Conservation (phyloP, 306 rosid species). For the Bauhinia variegata region DNA sequence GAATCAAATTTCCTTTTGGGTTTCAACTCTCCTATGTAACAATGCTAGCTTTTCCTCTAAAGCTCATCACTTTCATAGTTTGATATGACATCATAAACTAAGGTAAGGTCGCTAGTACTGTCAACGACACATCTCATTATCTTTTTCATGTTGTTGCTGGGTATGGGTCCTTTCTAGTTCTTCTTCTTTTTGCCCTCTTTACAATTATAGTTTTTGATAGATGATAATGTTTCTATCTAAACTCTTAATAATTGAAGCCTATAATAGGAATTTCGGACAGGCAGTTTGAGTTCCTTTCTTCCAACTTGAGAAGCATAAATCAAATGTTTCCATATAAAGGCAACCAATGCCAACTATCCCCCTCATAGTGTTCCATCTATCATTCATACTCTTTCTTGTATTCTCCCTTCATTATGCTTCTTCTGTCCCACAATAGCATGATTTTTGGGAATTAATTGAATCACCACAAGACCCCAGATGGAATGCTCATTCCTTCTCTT, state of each 20-base stretch:
- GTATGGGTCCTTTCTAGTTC: slow-evolving; percentile 32
- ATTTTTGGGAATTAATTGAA: slow-evolving; percentile 11
- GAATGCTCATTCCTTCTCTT: not conserved
- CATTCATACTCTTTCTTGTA: slow-evolving; percentile 18
- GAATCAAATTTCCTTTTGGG: slow-evolving; percentile 8
- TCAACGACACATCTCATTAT: slow-evolving; percentile 31
- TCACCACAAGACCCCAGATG: slow-evolving; percentile 21
- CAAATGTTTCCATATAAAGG: slow-evolving; percentile 22
- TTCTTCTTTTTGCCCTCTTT: not conserved
- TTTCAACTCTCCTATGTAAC: slow-evolving; percentile 27
- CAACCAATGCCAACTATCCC: slow-evolving; percentile 29
- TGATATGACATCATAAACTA: slow-evolving; percentile 40
- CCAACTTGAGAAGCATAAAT: slow-evolving; percentile 35
- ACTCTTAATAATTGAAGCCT: slow-evolving; percentile 37
- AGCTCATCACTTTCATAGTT: slow-evolving; percentile 22
- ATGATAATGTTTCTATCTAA: slow-evolving; percentile 26
- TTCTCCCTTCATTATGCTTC: slow-evolving; percentile 22
- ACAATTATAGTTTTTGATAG: slow-evolving; percentile 13
- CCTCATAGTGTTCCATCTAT: slow-evolving; percentile 13
- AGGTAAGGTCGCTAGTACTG: slow-evolving; percentile 30
- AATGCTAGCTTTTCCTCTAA: slow-evolving; percentile 3
- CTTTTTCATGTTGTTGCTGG: slow-evolving; percentile 20
- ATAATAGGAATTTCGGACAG: slow-evolving; percentile 38
- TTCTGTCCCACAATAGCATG: slow-evolving; percentile 32
- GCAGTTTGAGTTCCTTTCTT: slow-evolving; percentile 27